A percentile compares a stretch with the other conserved stretches of the same genome.
Evolutionary conservation across 75 land plant species (phyloP).

Genomic region (Larix kaempferi): DNA sequence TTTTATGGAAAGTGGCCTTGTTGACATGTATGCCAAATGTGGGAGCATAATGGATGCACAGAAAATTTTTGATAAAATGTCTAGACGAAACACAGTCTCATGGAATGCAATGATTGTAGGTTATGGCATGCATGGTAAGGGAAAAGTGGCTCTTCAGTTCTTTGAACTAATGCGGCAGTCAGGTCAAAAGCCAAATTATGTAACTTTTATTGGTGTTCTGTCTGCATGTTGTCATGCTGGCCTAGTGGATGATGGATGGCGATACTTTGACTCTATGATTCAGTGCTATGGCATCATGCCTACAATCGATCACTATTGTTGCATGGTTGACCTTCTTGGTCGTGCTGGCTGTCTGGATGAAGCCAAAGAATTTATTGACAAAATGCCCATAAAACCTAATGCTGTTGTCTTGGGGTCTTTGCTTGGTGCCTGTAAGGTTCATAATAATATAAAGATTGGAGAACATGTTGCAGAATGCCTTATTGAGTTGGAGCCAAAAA

Average conservation of each 20-base stretch:
- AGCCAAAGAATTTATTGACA: conserved; percentile 5
- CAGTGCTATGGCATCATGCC: conserved; percentile 11
- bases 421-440: conserved; percentile 9
- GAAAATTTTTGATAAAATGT: conserved; percentile 11
- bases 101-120: conserved; percentile 28
- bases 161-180: conserved; percentile 11
- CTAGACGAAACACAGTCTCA: conserved; percentile 7
- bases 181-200: conserved; percentile 8
- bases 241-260: conserved; percentile 12
- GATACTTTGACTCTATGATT: conserved; percentile 1
- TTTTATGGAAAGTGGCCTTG: conserved; percentile 12
- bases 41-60: conserved; percentile 17
- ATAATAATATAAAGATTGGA: conserved; percentile 4
- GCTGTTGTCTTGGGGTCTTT: conserved; percentile 5
- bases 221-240: conserved; percentile 15
- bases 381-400: conserved; percentile 14
- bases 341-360: conserved; percentile 16
- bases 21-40: conserved; percentile 28
- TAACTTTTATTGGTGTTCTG: conserved; percentile 7
- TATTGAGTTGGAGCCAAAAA: conserved; percentile 1
- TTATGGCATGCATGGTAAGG: conserved; percentile 16
- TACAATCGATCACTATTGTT: conserved; percentile 12
- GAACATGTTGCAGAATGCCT: neutral
- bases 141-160: neutral
- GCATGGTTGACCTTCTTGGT: conserved; percentile 19